Evolutionary conservation across 2,329 filamentous ascomycete genomes (phyloP).

Genomic region (Curvularia sp.): DNA sequence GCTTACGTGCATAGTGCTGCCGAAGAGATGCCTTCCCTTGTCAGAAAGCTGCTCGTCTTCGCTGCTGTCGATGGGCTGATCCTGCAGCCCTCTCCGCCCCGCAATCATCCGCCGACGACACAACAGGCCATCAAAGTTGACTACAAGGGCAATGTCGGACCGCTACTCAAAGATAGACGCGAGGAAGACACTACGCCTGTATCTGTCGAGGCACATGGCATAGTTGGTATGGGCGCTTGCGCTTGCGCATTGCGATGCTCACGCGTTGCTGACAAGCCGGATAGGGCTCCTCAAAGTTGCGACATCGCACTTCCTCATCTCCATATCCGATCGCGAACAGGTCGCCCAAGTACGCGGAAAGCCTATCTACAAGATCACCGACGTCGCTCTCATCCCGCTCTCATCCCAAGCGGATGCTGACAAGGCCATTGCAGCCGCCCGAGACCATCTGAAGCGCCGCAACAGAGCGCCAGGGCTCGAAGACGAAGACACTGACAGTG

Average conservation of each 20-base stretch:
- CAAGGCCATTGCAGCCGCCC: slow-evolving; percentile 71
- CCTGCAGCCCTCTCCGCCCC: slow-evolving; percentile 71
- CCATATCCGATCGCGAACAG: slow-evolving; percentile 84
- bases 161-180: slow-evolving; percentile 53
- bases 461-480: slow-evolving; percentile 35
- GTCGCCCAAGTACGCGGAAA: slow-evolving; percentile 85
- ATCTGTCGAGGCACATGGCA: slow-evolving; percentile 58
- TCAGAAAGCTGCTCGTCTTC: slow-evolving; percentile 80
- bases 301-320: slow-evolving; percentile 81
- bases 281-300: slow-evolving; percentile 87
- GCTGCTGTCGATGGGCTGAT: slow-evolving; percentile 84
- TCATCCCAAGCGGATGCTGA: slow-evolving; percentile 77
- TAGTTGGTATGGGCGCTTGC: slow-evolving; percentile 61
- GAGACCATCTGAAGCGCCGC: slow-evolving; percentile 53
- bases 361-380: slow-evolving; percentile 85
- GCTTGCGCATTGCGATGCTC: background rate
- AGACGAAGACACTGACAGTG: slow-evolving; percentile 43
- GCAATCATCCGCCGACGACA: slow-evolving; percentile 62
- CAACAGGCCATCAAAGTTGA: slow-evolving; percentile 71
- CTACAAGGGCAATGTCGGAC: slow-evolving; percentile 68
- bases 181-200: slow-evolving; percentile 49
- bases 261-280: slow-evolving; percentile 2
- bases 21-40: slow-evolving; percentile 72
- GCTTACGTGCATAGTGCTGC: slow-evolving; percentile 9
- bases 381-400: slow-evolving; percentile 89